phyloP scores from a whole-genome alignment of 208 protist species.

The Porcisia hertigi region DNA sequence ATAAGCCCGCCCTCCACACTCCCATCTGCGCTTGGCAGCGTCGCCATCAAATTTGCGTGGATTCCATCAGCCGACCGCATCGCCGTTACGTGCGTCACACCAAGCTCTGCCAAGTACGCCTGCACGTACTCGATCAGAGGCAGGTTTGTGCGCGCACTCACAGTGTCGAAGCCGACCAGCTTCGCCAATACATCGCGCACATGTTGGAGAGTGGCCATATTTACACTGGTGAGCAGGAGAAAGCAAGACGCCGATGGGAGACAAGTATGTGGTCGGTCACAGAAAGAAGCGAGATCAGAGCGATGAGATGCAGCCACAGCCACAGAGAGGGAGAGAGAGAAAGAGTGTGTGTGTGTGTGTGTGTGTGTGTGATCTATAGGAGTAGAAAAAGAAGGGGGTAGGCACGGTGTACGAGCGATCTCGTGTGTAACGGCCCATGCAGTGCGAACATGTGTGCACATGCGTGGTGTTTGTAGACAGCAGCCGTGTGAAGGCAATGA shows the following conservation, averaged over 20 bases:
- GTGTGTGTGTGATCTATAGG: not conserved
- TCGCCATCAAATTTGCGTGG: conserved; percentile 66
- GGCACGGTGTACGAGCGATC: not conserved
- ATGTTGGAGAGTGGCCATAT: conserved; percentile 22
- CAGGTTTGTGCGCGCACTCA: conserved; percentile 52
- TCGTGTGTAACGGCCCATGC: not conserved
- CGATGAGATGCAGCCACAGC: too few species aligned
- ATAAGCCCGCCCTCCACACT: conserved; percentile 60
- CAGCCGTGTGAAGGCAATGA: not conserved
- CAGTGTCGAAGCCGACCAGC: conserved; percentile 64
- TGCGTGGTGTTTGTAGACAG: not conserved
- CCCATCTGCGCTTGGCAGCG: conserved; percentile 51
- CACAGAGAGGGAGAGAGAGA: not conserved
- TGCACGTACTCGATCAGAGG: conserved; percentile 50
- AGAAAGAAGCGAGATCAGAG: too few species aligned
- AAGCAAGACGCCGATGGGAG: too few species aligned
- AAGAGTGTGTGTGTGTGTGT: too few species aligned
- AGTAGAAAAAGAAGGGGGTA: not conserved
- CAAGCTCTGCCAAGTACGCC: conserved; percentile 30
- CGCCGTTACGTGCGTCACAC: conserved; percentile 38
- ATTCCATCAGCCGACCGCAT: conserved; percentile 39
- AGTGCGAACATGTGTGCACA: not conserved
- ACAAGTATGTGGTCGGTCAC: too few species aligned
- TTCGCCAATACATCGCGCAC: conserved; percentile 45
- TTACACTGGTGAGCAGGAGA: not conserved